Conservation (phyloP, 2,329 filamentous ascomycete species). For the Trichoderma polysporum region DNA sequence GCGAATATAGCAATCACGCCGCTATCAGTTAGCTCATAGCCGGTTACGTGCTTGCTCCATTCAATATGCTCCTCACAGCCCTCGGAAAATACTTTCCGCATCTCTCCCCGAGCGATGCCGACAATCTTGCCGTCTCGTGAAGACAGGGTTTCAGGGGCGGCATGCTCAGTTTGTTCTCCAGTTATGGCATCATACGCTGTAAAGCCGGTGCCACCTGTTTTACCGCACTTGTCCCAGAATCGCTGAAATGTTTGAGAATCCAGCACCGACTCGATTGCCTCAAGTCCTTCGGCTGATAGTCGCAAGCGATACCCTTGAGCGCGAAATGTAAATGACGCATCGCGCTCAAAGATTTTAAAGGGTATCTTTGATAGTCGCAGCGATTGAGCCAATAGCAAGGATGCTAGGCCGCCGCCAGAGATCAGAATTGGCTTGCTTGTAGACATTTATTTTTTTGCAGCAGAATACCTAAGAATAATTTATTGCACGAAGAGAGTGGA, state of each 20-base stretch:
- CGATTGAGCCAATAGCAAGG: constrained; percentile 45
- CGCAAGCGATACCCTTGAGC: constrained; percentile 63
- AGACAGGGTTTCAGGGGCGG: constrained; percentile 36
- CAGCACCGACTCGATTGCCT: constrained; percentile 61
- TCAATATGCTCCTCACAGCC: constrained; percentile 56
- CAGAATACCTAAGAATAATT: background rate
- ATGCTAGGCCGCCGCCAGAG: constrained; percentile 45
- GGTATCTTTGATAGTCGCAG: constrained; percentile 44
- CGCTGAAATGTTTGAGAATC: constrained; percentile 45
- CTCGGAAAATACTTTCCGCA: constrained; percentile 58
- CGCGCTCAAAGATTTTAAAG: constrained; percentile 58
- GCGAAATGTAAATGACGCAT: constrained; percentile 50
- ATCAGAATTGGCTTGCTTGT: constrained; percentile 41
- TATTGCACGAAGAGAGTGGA: background rate
- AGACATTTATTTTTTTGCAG: constrained; percentile 22
- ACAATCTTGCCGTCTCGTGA: constrained; percentile 60
- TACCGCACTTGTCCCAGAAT: constrained; percentile 61
- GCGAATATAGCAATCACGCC: constrained; percentile 59
- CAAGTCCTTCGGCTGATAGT: constrained; percentile 55
- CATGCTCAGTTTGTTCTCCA: constrained; percentile 42
- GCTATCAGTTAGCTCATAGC: constrained; percentile 55
- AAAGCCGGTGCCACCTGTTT: constrained; percentile 58
- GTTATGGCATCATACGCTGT: constrained; percentile 52
- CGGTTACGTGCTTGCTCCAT: constrained; percentile 56
- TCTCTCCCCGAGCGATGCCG: constrained; percentile 62